phyloP scores from a whole-genome alignment of 2,329 filamentous ascomycete species.

The Colletotrichum chlorophyti region DNA sequence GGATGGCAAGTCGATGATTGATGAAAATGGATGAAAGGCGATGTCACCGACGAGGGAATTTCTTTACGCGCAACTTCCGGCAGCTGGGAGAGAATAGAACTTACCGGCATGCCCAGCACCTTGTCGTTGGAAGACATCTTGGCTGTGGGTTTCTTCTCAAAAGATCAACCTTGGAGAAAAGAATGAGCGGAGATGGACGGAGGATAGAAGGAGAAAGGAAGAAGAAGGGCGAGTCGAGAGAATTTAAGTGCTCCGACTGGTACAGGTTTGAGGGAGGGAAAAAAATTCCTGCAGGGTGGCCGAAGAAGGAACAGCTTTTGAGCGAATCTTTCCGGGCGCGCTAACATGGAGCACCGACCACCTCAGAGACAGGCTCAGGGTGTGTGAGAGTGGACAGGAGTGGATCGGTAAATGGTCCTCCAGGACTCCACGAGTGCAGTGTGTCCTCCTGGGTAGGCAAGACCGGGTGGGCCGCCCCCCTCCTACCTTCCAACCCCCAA shows the following conservation, averaged over 20 bases:
- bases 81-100: constrained; percentile 38
- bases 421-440: constrained; percentile 5
- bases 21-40: too few species aligned
- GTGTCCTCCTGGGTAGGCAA: constrained; percentile 4
- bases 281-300: constrained; percentile 57
- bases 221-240: constrained; percentile 40
- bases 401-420: constrained; percentile 24
- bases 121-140: constrained; percentile 65
- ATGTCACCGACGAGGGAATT: constrained; percentile 35
- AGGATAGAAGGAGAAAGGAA: constrained; percentile 48
- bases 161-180: constrained; percentile 57
- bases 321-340: constrained; percentile 60
- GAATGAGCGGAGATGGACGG: constrained; percentile 68
- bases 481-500: constrained; percentile 26
- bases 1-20: constrained; percentile 1
- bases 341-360: constrained; percentile 28
- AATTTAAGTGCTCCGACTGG: constrained; percentile 44
- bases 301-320: constrained; percentile 52
- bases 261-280: constrained; percentile 52
- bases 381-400: constrained; percentile 33
- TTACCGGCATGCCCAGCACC: constrained; percentile 73
- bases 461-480: constrained; percentile 11
- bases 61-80: constrained; percentile 33
- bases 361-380: constrained; percentile 22
- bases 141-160: constrained; percentile 48